A percentile compares a stretch with the other conserved stretches of the same genome.
Conservation (phyloP, 2,329 filamentous ascomycete species). For the Aureobasidium sp. region DNA sequence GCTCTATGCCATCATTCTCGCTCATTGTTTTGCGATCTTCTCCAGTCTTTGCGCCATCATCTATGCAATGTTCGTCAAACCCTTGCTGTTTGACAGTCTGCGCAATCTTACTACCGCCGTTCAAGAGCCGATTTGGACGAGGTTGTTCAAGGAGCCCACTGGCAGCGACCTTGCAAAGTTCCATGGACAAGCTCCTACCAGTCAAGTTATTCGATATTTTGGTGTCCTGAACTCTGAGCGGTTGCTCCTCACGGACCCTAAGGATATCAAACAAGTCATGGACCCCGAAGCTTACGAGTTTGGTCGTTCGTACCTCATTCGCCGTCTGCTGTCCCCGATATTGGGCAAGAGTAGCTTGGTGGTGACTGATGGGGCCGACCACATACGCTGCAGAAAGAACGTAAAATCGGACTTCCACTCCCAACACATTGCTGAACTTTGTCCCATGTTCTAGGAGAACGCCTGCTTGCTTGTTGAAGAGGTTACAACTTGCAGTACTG, state of each 20-base stretch:
- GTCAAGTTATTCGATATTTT: not conserved
- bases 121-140: not conserved
- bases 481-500: not conserved
- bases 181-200: not conserved
- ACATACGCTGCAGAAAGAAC: not conserved
- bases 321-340: slow-evolving; percentile 2
- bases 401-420: not conserved
- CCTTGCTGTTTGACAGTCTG: not conserved
- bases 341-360: slow-evolving; percentile 4
- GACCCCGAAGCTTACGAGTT: slow-evolving; percentile 8
- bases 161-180: not conserved
- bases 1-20: not conserved
- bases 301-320: slow-evolving; percentile 9
- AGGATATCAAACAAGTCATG: slow-evolving; percentile 6
- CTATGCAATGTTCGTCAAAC: not conserved
- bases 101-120: not conserved
- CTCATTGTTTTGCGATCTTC: not conserved
- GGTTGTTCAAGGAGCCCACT: not conserved
- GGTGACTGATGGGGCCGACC: not conserved
- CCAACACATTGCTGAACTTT: not conserved
- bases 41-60: not conserved
- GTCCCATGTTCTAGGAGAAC: slow-evolving; percentile 1
- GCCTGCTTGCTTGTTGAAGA: not conserved
- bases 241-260: slow-evolving; percentile 5
- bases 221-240: slow-evolving; percentile 9